phyloP scores from a whole-genome alignment of 2,329 filamentous ascomycete genomes.

The Alternaria metachromatica region DNA sequence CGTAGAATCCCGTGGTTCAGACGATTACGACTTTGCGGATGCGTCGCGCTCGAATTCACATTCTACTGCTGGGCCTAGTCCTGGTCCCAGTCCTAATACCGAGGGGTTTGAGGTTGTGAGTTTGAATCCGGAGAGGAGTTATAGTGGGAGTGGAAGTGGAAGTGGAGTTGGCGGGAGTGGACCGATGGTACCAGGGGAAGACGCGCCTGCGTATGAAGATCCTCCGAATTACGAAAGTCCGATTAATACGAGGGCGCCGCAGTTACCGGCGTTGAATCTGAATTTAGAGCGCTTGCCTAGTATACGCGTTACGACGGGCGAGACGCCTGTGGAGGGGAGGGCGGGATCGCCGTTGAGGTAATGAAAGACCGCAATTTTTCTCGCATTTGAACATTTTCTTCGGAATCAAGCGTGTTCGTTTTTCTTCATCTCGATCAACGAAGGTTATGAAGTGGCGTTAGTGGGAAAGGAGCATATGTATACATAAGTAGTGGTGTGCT shows the following conservation, averaged over 20 bases:
- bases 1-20: slow-evolving; percentile 46
- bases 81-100: slow-evolving; percentile 16
- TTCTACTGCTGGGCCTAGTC: slow-evolving; percentile 7
- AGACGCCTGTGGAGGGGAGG: slow-evolving; percentile 27
- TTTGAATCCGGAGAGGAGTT: slow-evolving; percentile 47
- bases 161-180: slow-evolving; percentile 5
- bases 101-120: slow-evolving; percentile 55
- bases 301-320: slow-evolving; percentile 52
- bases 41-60: slow-evolving; percentile 27
- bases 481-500: neutral
- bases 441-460: neutral
- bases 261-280: slow-evolving; percentile 50
- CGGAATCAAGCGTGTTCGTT: neutral
- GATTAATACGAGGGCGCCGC: slow-evolving; percentile 37
- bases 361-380: neutral
- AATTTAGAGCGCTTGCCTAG: slow-evolving; percentile 51
- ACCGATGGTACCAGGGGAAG: slow-evolving; percentile 29
- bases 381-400: neutral
- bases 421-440: neutral
- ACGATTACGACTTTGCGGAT: slow-evolving; percentile 44
- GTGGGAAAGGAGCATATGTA: neutral
- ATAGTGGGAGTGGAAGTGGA: slow-evolving; percentile 32
- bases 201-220: slow-evolving; percentile 53
- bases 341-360: slow-evolving; percentile 16
- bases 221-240: slow-evolving; percentile 59